A percentile compares a stretch with the other conserved stretches of the same genome.
These are phyloP conservation scores for Colletotrichum truncatum DNA, from an alignment of 2,329 filamentous ascomycete species.

Conservation along the genomic window DNA sequence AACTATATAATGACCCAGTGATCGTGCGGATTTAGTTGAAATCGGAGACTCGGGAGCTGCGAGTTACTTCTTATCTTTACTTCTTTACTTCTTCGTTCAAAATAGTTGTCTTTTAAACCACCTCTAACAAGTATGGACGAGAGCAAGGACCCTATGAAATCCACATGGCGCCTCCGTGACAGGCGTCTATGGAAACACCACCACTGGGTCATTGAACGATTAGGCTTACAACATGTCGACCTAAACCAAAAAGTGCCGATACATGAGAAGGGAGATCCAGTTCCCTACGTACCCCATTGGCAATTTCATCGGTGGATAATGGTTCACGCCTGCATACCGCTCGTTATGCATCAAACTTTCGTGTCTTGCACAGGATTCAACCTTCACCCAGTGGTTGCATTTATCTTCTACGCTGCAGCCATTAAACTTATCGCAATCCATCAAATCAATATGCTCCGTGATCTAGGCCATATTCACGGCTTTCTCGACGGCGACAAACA, in stretches of 20 bases:
- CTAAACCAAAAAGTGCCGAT: slow-evolving; percentile 45
- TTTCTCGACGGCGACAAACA: slow-evolving; percentile 55
- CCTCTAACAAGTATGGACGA: neutral
- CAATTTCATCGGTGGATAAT: slow-evolving; percentile 50
- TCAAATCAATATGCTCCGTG: slow-evolving; percentile 47
- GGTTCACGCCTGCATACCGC: slow-evolving; percentile 44
- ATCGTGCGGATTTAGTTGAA: neutral
- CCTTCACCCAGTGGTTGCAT: slow-evolving; percentile 39
- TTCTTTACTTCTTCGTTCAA: too few relatives aligned
- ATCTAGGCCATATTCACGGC: slow-evolving; percentile 46
- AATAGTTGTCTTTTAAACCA: too few relatives aligned
- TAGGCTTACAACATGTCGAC: slow-evolving; percentile 37
- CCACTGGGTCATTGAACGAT: slow-evolving; percentile 43
- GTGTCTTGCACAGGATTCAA: slow-evolving; percentile 40
- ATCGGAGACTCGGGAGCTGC: too few relatives aligned
- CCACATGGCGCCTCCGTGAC: slow-evolving; percentile 45
- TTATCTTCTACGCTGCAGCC: slow-evolving; percentile 47
- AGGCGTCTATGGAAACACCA: slow-evolving; percentile 39
- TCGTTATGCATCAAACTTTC: slow-evolving; percentile 48
- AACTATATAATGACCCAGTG: slow-evolving; percentile 7
- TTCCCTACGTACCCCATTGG: slow-evolving; percentile 48
- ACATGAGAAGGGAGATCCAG: slow-evolving; percentile 49
- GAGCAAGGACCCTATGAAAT: slow-evolving; percentile 49
- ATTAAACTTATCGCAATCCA: slow-evolving; percentile 52
- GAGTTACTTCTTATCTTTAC: too few relatives aligned